These are phyloP conservation scores for Mycena polygramma DNA, from an alignment of 768 basidiomycete genomes.

Conservation along the genomic window DNA sequence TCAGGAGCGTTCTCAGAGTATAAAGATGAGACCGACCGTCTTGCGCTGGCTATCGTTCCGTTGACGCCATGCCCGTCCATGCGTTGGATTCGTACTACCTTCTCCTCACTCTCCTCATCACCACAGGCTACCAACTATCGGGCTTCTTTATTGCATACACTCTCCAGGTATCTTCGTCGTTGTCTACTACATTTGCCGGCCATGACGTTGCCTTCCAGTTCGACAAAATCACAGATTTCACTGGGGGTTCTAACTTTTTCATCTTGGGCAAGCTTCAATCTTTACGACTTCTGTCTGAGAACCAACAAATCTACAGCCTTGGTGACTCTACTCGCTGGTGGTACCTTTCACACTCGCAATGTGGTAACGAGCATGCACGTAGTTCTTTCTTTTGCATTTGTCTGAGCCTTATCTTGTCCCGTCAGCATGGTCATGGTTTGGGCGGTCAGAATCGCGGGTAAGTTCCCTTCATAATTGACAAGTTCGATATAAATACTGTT, in stretches of 20 bases:
- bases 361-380: slow-evolving; percentile 57
- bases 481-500: neutral
- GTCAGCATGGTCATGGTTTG: slow-evolving; percentile 75
- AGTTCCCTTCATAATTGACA: neutral
- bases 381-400: slow-evolving; percentile 50
- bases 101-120: slow-evolving; percentile 63
- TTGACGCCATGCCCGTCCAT: slow-evolving; percentile 52
- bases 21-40: no score
- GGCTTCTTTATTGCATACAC: slow-evolving; percentile 55
- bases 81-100: slow-evolving; percentile 66
- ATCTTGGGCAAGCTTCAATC: slow-evolving; percentile 57
- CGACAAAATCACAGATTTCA: slow-evolving; percentile 82
- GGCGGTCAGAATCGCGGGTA: slow-evolving; percentile 70
- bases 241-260: slow-evolving; percentile 80
- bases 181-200: no score
- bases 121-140: slow-evolving; percentile 64
- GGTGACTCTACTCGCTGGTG: slow-evolving; percentile 71
- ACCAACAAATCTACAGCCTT: slow-evolving; percentile 56
- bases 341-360: slow-evolving; percentile 71
- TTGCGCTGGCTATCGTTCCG: neutral
- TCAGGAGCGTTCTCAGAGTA: neutral
- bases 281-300: neutral
- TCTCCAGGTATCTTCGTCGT: slow-evolving; percentile 43
- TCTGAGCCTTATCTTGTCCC: slow-evolving; percentile 1
- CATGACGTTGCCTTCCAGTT: slow-evolving; percentile 51